phyloP scores from a whole-genome alignment of 129 eudicot genomes.

The Calendula officinalis region DNA sequence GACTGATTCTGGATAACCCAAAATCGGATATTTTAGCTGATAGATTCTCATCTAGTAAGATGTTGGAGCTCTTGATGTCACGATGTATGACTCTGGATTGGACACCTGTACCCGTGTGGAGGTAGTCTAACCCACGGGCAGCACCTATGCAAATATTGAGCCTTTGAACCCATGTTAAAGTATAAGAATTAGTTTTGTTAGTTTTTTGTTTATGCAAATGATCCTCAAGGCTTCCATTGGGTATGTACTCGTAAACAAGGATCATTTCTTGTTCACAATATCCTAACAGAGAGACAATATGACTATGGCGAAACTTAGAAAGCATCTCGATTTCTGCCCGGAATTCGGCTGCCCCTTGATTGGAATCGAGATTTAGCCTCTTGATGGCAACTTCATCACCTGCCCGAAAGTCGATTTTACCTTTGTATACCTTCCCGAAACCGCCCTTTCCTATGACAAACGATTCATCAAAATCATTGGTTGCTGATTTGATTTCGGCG shows the following conservation, averaged over 20 bases:
- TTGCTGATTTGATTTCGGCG: constrained; percentile 29
- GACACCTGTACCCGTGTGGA: constrained; percentile 34
- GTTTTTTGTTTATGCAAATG: constrained; percentile 22
- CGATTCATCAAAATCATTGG: constrained; percentile 30
- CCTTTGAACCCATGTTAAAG: constrained; percentile 28
- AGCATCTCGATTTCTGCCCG: constrained; percentile 34
- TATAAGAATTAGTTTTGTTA: neutral
- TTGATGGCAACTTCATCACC: constrained; percentile 31
- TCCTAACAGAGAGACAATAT: constrained; percentile 30
- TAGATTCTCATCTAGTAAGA: constrained; percentile 30
- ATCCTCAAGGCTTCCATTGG: constrained; percentile 31
- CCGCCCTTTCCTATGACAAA: constrained; percentile 35
- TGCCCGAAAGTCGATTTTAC: constrained; percentile 1
- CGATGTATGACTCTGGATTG: constrained; percentile 34
- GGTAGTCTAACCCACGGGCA: constrained; percentile 41
- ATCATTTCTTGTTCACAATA: constrained; percentile 33
- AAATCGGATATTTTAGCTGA: constrained; percentile 31
- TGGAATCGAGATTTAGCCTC: constrained; percentile 28
- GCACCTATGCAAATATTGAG: constrained; percentile 36
- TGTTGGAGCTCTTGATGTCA: constrained; percentile 35
- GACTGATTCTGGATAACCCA: constrained; percentile 31
- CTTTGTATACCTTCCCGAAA: constrained; percentile 39
- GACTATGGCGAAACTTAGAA: constrained; percentile 35
- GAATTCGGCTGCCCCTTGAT: constrained; percentile 35
- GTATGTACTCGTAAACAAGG: constrained; percentile 31